Evolutionary conservation across 1,284 basidiomycete genomes (phyloP).

Genomic region (Ustilago sp.): DNA sequence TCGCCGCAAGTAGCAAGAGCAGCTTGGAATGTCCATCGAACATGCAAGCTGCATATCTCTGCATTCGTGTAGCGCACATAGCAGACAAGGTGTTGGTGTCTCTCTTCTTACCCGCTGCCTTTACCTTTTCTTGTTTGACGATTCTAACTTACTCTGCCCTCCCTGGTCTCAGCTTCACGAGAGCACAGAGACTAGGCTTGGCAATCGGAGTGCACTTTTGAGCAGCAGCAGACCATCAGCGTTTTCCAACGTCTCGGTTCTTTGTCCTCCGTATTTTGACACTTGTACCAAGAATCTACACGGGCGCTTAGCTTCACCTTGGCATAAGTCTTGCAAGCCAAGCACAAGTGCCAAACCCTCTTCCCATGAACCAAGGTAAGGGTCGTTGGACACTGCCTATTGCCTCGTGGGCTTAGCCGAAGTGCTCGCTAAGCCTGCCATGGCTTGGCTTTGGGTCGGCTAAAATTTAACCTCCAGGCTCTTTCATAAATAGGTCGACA

Average conservation of each 20-base stretch:
- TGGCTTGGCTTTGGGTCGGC: constrained; percentile 5
- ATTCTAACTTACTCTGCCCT: background rate
- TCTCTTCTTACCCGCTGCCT: background rate
- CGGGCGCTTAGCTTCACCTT: constrained; percentile 12
- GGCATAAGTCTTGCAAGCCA: background rate
- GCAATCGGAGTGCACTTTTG: background rate
- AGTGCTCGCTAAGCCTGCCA: constrained; percentile 7
- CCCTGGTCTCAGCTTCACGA: background rate
- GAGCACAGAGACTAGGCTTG: background rate
- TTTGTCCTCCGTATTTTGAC: constrained; percentile 12
- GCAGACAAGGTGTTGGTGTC: background rate
- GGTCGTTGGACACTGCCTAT: constrained; percentile 1
- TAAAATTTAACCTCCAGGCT: background rate
- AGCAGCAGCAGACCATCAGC: background rate
- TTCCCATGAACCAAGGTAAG: background rate
- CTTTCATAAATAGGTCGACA: background rate
- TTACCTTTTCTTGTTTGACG: background rate
- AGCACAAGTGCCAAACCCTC: constrained; percentile 1
- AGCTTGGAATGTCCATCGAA: background rate
- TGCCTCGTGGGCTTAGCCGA: constrained; percentile 14
- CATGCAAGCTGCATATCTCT: background rate
- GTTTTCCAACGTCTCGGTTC: constrained; percentile 11
- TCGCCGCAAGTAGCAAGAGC: constrained; percentile 11
- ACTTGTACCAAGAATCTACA: background rate
- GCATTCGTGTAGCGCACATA: background rate